A percentile compares a stretch with the other conserved stretches of the same genome.
Conservation (phyloP, 2,329 filamentous ascomycete species). For the Penicillium fuscoglaucum region DNA sequence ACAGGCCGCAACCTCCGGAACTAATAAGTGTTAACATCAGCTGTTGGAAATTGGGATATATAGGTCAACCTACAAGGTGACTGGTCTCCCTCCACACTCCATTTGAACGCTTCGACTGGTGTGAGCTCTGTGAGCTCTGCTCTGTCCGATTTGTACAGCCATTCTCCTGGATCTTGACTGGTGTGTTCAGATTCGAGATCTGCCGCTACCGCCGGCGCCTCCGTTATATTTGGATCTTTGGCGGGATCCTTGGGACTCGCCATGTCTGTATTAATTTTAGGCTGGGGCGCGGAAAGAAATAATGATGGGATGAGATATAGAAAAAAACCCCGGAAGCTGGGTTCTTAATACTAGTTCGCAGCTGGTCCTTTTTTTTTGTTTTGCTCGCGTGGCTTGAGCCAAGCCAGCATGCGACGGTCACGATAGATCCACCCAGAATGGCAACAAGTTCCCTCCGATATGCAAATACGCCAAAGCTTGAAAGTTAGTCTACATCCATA, state of each 20-base stretch:
- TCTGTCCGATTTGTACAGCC: conserved; percentile 9
- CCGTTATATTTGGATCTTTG: not conserved
- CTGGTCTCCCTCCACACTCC: conserved; percentile 41
- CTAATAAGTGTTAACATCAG: conserved; percentile 20
- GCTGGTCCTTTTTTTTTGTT: not conserved
- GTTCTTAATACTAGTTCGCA: not conserved
- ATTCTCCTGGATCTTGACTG: conserved; percentile 3
- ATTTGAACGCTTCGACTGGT: conserved; percentile 39
- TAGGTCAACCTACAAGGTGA: conserved; percentile 34
- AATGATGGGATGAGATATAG: not conserved
- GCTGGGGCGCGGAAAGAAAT: not conserved
- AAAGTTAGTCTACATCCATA: not conserved
- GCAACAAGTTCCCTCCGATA: not conserved
- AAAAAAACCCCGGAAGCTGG: no score
- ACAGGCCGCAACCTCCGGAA: conserved; percentile 41
- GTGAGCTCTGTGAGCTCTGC: conserved; percentile 35
- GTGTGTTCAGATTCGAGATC: conserved; percentile 14
- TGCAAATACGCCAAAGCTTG: not conserved
- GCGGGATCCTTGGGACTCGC: not conserved
- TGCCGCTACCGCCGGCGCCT: not conserved
- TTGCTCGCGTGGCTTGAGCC: not conserved
- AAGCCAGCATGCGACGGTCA: not conserved
- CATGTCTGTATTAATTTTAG: not conserved
- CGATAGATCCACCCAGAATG: conserved; percentile 10
- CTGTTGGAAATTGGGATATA: not conserved